Conservation (phyloP, 352 stramenopile species). For the Aphanomyces cochlioides region DNA sequence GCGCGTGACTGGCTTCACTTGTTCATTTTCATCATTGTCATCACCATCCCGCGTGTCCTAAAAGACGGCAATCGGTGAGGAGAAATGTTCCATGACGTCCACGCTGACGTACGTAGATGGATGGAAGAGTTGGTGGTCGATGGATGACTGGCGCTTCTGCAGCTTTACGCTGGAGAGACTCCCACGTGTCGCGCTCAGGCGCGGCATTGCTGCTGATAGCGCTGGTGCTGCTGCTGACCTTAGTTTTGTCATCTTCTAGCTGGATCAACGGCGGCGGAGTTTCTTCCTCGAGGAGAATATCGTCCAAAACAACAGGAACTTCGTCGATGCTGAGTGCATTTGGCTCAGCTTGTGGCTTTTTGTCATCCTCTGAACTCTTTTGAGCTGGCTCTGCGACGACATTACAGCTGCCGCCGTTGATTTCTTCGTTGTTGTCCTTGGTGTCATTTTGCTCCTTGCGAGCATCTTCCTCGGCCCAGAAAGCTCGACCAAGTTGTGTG, state of each 20-base stretch:
- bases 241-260: too few species aligned
- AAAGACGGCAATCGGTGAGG: neutral
- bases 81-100: neutral
- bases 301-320: too few species aligned
- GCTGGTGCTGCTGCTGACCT: neutral
- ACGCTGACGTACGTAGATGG: conserved; percentile 29
- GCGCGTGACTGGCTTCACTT: neutral
- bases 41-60: neutral
- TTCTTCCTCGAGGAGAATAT: too few species aligned
- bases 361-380: too few species aligned
- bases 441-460: neutral
- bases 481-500: conserved; percentile 41
- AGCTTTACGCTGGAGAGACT: conserved; percentile 54
- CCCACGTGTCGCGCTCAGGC: conserved; percentile 56
- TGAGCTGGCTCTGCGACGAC: too few species aligned
- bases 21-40: conserved; percentile 1
- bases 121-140: conserved; percentile 49
- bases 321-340: too few species aligned
- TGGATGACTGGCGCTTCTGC: conserved; percentile 45
- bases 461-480: conserved; percentile 45
- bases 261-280: too few species aligned
- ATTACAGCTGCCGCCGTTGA: too few species aligned
- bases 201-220: conserved; percentile 17
- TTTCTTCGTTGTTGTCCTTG: too few species aligned
- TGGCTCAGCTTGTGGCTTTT: too few species aligned